These are phyloP conservation scores for Drechslerella dactyloides DNA, from an alignment of 2,329 filamentous ascomycete genomes.

Conservation along the genomic window DNA sequence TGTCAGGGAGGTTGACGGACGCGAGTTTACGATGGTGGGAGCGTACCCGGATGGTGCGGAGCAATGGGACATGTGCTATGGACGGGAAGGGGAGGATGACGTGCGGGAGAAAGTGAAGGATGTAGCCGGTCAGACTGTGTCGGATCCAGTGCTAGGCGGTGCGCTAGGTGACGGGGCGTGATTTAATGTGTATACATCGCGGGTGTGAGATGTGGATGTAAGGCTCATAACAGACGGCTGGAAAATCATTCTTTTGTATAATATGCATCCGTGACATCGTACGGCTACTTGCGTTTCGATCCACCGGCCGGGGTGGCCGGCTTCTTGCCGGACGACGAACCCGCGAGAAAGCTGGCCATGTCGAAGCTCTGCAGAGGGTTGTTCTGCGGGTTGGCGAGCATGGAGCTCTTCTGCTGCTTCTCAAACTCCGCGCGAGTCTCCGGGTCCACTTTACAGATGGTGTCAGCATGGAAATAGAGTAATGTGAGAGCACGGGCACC, in stretches of 20 bases:
- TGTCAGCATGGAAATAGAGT: constrained; percentile 6
- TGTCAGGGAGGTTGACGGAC: constrained; percentile 57
- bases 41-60: constrained; percentile 62
- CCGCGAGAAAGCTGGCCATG: constrained; percentile 69
- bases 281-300: constrained; percentile 30
- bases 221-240: not conserved
- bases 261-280: constrained; percentile 4
- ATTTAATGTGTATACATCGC: constrained; percentile 51
- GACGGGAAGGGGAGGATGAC: constrained; percentile 59
- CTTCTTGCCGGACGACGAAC: constrained; percentile 56
- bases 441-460: constrained; percentile 78
- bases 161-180: constrained; percentile 57
- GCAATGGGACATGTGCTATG: constrained; percentile 63
- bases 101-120: constrained; percentile 62
- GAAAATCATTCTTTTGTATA: constrained; percentile 5
- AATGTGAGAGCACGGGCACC: constrained; percentile 57
- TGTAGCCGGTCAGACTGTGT: constrained; percentile 57
- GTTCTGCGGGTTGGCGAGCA: constrained; percentile 56
- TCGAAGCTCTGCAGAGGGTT: constrained; percentile 67
- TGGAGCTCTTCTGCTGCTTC: constrained; percentile 78
- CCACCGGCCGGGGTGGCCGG: constrained; percentile 14
- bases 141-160: constrained; percentile 62
- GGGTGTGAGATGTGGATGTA: too few relatives aligned
- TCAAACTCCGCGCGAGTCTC: constrained; percentile 93
- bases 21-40: constrained; percentile 66